Evolutionary conservation across 495 filamentous ascomycete genomes (phyloP).

Genomic region (Penicillium egyptiacum): DNA sequence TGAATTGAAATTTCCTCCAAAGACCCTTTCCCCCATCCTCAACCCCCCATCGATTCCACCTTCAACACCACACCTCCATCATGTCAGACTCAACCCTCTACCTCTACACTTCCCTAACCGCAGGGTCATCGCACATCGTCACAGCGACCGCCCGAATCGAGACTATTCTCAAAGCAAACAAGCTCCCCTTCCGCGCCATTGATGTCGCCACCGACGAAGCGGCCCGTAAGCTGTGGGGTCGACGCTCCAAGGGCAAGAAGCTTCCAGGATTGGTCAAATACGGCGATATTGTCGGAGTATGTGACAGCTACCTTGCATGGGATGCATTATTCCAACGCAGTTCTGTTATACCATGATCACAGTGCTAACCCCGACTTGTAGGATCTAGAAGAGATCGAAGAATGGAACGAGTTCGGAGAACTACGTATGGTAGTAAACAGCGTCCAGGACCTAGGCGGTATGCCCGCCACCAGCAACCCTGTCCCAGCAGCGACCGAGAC

Average conservation of each 20-base stretch:
- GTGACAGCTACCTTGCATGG: constrained; percentile 32
- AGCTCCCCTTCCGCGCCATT: constrained; percentile 85
- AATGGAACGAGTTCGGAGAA: constrained; percentile 99
- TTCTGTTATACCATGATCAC: not conserved
- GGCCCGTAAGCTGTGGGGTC: constrained; percentile 86
- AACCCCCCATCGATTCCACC: not conserved
- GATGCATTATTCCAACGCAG: not conserved
- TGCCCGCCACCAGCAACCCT: constrained; percentile 51
- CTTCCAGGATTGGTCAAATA: constrained; percentile 86
- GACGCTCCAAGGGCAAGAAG: constrained; percentile 76
- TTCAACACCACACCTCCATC: constrained; percentile 2
- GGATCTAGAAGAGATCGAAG: constrained; percentile 93
- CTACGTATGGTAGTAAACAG: constrained; percentile 75
- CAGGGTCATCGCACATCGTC: constrained; percentile 94
- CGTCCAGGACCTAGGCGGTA: constrained; percentile 37
- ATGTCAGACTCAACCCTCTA: constrained; percentile 76
- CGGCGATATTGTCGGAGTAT: constrained; percentile 81
- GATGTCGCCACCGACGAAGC: constrained; percentile 92
- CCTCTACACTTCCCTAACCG: constrained; percentile 92
- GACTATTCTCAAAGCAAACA: constrained; percentile 94
- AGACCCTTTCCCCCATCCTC: not conserved
- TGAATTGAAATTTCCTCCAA: not conserved
- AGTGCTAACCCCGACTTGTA: constrained; percentile 33
- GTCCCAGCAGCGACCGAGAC: constrained; percentile 27
- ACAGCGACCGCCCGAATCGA: constrained; percentile 94